These are phyloP conservation scores for Mycena latifolia DNA, from an alignment of 768 basidiomycete genomes.

Conservation along the genomic window DNA sequence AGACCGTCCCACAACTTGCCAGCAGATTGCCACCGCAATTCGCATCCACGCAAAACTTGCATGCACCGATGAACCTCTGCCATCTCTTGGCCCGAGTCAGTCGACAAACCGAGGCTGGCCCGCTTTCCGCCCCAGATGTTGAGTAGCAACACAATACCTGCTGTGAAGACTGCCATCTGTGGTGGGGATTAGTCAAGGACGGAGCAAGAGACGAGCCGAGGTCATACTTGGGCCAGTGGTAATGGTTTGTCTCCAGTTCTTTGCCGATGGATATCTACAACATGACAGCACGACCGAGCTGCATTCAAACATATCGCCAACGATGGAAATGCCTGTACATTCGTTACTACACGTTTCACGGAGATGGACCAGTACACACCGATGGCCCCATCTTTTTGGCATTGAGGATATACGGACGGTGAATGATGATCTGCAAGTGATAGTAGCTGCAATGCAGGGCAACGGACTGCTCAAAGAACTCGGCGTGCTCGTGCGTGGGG, in stretches of 20 bases:
- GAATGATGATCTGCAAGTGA: slow-evolving; percentile 76
- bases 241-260: slow-evolving; percentile 46
- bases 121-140: slow-evolving; percentile 75
- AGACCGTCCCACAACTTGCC: slow-evolving; percentile 53
- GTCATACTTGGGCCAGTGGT: slow-evolving; percentile 51
- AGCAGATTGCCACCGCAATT: slow-evolving; percentile 56
- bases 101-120: slow-evolving; percentile 50
- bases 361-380: slow-evolving; percentile 9
- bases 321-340: slow-evolving; percentile 58
- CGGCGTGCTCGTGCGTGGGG: slow-evolving; percentile 48
- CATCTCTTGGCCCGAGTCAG: slow-evolving; percentile 65
- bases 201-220: slow-evolving; percentile 9
- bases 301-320: slow-evolving; percentile 91
- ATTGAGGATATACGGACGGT: slow-evolving; percentile 83
- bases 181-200: slow-evolving; percentile 19
- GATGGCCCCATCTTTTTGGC: slow-evolving; percentile 58
- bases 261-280: slow-evolving; percentile 67
- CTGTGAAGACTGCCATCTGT: slow-evolving; percentile 52
- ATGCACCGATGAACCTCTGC: slow-evolving; percentile 72
- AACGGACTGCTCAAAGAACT: slow-evolving; percentile 70
- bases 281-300: slow-evolving; percentile 79
- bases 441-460: slow-evolving; percentile 61
- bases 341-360: not conserved
- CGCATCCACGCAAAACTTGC: slow-evolving; percentile 59
- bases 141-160: slow-evolving; percentile 69